Conservation (phyloP, 108 stramenopile species). For the Fragilaria radians region DNA sequence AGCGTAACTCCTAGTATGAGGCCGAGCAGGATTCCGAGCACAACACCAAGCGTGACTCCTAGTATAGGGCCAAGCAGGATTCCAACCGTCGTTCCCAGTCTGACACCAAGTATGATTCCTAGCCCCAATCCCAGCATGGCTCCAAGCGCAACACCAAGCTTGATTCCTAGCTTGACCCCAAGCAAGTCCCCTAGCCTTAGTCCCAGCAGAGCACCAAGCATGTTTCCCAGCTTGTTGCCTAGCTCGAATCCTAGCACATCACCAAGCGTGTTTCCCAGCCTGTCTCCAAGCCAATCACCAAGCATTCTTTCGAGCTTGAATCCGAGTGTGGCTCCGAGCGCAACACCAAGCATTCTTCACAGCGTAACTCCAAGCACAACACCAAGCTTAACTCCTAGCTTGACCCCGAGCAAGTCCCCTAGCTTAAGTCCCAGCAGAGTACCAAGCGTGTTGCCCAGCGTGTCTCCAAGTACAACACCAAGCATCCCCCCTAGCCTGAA, state of each 20-base stretch:
- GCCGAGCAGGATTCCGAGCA: not conserved
- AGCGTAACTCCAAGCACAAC: no score
- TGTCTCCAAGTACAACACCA: no score
- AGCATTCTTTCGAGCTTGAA: no score
- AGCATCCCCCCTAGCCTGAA: not conserved
- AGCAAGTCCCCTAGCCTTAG: not conserved
- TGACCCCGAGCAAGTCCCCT: not conserved
- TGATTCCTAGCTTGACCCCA: not conserved
- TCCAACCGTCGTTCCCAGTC: not conserved
- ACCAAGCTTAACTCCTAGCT: not conserved
- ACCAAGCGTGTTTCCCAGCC: not conserved
- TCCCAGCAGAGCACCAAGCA: not conserved
- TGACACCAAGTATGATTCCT: not conserved
- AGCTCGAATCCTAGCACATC: not conserved
- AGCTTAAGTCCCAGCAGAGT: not conserved
- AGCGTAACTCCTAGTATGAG: not conserved
- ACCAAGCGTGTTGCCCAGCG: not conserved
- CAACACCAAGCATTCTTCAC: no score
- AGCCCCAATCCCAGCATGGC: not conserved
- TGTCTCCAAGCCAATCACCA: not conserved
- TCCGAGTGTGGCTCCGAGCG: no score
- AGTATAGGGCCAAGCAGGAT: not conserved
- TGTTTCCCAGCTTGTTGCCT: not conserved
- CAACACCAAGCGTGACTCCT: not conserved
- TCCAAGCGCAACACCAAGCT: not conserved